phyloP scores from a whole-genome alignment of 2,329 filamentous ascomycete species.

The Aspergillus versicolor region DNA sequence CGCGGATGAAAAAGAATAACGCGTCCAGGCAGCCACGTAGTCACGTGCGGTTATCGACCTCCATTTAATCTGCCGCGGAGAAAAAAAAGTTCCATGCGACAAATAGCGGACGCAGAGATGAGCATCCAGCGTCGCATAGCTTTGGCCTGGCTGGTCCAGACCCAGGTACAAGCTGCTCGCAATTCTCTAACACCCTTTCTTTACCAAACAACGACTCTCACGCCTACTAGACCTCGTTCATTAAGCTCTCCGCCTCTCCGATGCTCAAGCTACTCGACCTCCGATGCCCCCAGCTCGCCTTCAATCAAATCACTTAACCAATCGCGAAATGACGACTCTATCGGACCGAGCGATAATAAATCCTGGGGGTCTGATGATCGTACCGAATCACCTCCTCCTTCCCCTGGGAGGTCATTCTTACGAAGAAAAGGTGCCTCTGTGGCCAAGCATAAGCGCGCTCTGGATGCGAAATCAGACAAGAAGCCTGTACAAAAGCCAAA shows the following conservation, averaged over 20 bases:
- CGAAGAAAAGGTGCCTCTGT: constrained; percentile 5
- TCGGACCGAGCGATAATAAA: background rate
- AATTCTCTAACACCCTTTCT: constrained; percentile 62
- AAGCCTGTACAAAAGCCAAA: background rate
- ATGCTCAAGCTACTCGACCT: constrained; percentile 15
- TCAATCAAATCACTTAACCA: background rate
- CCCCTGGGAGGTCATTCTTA: constrained; percentile 14
- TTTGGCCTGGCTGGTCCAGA: constrained; percentile 30
- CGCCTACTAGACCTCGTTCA: constrained; percentile 11
- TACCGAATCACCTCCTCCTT: background rate
- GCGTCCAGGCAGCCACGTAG: constrained; percentile 20
- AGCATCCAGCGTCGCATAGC: constrained; percentile 25
- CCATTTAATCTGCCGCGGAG: background rate
- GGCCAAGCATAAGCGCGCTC: background rate
- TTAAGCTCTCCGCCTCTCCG: constrained; percentile 10
- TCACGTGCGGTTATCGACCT: constrained; percentile 20
- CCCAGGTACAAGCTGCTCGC: constrained; percentile 22
- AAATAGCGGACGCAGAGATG: constrained; percentile 20
- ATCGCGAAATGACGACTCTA: background rate
- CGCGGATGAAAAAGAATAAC: constrained; percentile 10
- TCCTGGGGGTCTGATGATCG: background rate
- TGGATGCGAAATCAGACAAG: background rate
- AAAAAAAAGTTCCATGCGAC: background rate
- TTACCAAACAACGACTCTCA: constrained; percentile 68
- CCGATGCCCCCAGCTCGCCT: constrained; percentile 10